Conservation (phyloP, 345 rosid species). For the Bruguiera gymnorhiza region DNA sequence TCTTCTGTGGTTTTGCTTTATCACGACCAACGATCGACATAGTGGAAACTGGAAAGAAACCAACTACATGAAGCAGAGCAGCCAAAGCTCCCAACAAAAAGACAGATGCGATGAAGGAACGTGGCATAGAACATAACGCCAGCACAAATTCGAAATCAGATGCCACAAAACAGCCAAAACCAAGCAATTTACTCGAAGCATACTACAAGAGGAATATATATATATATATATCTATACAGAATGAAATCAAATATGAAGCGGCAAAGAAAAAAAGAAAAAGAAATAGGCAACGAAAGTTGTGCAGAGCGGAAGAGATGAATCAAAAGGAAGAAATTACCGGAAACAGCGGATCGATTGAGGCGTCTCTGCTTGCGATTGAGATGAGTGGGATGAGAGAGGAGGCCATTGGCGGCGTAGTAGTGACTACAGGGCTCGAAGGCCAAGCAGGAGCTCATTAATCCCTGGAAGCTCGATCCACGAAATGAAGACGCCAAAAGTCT, state of each 20-base stretch:
- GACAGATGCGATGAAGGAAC: background rate
- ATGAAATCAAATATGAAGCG: background rate
- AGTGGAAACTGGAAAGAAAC: background rate
- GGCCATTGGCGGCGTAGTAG: slow-evolving; percentile 43
- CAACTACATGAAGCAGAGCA: background rate
- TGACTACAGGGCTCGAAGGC: slow-evolving; percentile 68
- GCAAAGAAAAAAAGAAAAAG: background rate
- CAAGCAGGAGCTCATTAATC: slow-evolving; percentile 54
- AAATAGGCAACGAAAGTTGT: background rate
- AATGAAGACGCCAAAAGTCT: slow-evolving; percentile 26
- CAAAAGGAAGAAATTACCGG: slow-evolving; percentile 16
- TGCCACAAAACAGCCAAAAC: background rate
- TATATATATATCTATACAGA: no score
- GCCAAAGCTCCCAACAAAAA: background rate
- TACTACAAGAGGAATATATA: background rate
- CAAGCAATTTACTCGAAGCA: background rate
- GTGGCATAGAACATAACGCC: background rate
- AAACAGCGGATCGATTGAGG: slow-evolving; percentile 14
- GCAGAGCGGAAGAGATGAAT: background rate
- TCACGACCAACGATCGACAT: no score
- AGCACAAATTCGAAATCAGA: background rate
- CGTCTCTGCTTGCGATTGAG: slow-evolving; percentile 17
- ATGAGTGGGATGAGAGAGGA: slow-evolving; percentile 35
- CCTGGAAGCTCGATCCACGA: slow-evolving; percentile 49
- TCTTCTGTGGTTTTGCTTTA: no score